phyloP scores from a whole-genome alignment of 2,329 filamentous ascomycete species.

The Aspergillus sp. region DNA sequence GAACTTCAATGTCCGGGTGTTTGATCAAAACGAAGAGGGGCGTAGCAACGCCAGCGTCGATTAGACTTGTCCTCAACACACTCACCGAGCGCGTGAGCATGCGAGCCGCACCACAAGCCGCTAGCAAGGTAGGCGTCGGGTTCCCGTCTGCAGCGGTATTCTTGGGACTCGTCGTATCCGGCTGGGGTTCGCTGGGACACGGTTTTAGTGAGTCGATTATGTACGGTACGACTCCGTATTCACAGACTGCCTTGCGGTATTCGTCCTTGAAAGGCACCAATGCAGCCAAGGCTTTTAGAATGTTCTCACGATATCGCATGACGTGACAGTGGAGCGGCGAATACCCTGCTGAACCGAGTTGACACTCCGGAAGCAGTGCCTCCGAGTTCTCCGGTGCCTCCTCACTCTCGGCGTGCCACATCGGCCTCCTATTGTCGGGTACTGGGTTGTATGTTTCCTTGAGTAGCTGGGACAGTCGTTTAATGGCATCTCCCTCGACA shows the following conservation, averaged over 20 bases:
- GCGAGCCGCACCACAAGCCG: slow-evolving; percentile 78
- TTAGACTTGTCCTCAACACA: slow-evolving; percentile 78
- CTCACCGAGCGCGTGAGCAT: slow-evolving; percentile 82
- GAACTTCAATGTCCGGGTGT: slow-evolving; percentile 73
- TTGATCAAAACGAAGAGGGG: slow-evolving; percentile 74
- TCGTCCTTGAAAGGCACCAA: slow-evolving; percentile 79
- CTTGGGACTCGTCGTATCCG: slow-evolving; percentile 27
- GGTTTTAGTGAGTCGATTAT: slow-evolving; percentile 79
- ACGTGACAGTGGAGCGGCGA: slow-evolving; percentile 64
- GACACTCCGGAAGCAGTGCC: slow-evolving; percentile 36
- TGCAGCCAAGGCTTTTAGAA: slow-evolving; percentile 76
- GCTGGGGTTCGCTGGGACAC: slow-evolving; percentile 36
- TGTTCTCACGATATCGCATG: slow-evolving; percentile 72
- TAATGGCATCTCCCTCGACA: slow-evolving; percentile 66
- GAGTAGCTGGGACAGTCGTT: slow-evolving; percentile 61
- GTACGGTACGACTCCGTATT: slow-evolving; percentile 75
- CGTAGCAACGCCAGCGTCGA: slow-evolving; percentile 78
- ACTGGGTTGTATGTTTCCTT: slow-evolving; percentile 66
- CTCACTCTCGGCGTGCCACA: slow-evolving; percentile 53
- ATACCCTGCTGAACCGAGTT: slow-evolving; percentile 62
- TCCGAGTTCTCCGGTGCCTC: slow-evolving; percentile 20
- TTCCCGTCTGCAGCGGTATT: slow-evolving; percentile 66
- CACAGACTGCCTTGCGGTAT: slow-evolving; percentile 77
- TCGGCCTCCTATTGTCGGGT: slow-evolving; percentile 46
- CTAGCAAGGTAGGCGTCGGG: slow-evolving; percentile 73